Evolutionary conservation across 305 asterid genomes (phyloP).

Genomic region (Fraxinus paxiana): DNA sequence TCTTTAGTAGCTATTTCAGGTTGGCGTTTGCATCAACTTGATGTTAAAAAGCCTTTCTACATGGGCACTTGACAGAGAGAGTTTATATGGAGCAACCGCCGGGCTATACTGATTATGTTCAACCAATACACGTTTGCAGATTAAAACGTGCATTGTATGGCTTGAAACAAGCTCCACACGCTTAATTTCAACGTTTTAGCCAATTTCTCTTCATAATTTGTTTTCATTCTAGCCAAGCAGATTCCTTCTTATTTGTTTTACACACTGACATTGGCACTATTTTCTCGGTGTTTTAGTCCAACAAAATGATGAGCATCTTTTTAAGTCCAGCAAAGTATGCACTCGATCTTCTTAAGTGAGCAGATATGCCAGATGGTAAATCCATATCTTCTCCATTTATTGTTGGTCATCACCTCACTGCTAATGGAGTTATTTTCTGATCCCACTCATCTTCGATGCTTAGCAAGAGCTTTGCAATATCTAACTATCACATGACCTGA

Average conservation of each 20-base stretch:
- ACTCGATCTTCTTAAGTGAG: background rate
- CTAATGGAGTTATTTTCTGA: background rate
- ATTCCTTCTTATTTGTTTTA: background rate
- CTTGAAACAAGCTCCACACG: background rate
- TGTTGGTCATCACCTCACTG: background rate
- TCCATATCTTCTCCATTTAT: background rate
- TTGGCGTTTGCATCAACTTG: background rate
- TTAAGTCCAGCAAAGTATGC: background rate
- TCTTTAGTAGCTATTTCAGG: background rate
- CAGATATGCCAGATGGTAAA: background rate
- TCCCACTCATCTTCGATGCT: background rate
- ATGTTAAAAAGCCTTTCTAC: background rate
- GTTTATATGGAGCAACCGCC: background rate
- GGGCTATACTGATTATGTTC: background rate
- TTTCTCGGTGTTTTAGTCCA: background rate
- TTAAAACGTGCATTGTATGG: background rate
- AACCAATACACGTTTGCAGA: background rate
- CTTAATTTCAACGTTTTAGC: background rate
- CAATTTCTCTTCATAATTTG: background rate
- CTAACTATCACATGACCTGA: background rate
- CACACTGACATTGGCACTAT: background rate
- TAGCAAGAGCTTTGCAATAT: background rate
- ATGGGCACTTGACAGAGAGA: background rate
- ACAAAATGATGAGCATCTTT: background rate
- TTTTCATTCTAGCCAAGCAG: background rate